Evolutionary conservation across 2,329 filamentous ascomycete species (phyloP).

Genomic region (Colletotrichum salicis): DNA sequence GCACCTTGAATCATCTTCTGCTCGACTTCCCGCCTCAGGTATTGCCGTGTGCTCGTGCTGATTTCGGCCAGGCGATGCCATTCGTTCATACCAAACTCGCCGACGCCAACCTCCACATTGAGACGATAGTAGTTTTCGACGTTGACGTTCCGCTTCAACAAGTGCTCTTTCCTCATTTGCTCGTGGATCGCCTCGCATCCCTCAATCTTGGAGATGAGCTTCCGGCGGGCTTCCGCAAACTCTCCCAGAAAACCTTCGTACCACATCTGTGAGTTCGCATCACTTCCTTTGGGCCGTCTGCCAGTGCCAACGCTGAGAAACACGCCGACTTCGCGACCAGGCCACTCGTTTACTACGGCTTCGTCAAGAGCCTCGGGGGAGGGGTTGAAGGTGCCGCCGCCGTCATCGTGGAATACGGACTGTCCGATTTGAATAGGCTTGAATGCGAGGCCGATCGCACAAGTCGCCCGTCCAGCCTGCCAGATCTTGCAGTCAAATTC

Average conservation of each 20-base stretch:
- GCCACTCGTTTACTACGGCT: constrained; percentile 92
- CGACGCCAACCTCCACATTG: constrained; percentile 96
- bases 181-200: constrained; percentile 92
- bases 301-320: constrained; percentile 96
- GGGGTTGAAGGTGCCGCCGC: constrained; percentile 91
- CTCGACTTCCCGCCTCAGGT: constrained; percentile 78
- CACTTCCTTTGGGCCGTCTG: constrained; percentile 74
- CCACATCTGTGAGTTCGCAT: constrained; percentile 82
- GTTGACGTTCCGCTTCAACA: constrained; percentile 81
- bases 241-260: constrained; percentile 94
- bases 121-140: constrained; percentile 92
- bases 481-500: constrained; percentile 96
- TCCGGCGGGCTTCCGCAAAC: constrained; percentile 88
- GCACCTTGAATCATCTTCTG: constrained; percentile 82
- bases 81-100: constrained; percentile 98
- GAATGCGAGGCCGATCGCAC: constrained; percentile 89
- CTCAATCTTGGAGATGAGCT: constrained; percentile 91
- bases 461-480: constrained; percentile 96
- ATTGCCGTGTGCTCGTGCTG: constrained; percentile 88
- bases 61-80: constrained; percentile 96
- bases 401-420: constrained; percentile 93
- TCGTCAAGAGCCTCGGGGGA: constrained; percentile 88
- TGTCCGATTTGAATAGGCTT: constrained; percentile 96
- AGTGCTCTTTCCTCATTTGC: constrained; percentile 82
- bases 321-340: constrained; percentile 89